phyloP scores from a whole-genome alignment of 345 rosid genomes.

The Lepidium didymum region DNA sequence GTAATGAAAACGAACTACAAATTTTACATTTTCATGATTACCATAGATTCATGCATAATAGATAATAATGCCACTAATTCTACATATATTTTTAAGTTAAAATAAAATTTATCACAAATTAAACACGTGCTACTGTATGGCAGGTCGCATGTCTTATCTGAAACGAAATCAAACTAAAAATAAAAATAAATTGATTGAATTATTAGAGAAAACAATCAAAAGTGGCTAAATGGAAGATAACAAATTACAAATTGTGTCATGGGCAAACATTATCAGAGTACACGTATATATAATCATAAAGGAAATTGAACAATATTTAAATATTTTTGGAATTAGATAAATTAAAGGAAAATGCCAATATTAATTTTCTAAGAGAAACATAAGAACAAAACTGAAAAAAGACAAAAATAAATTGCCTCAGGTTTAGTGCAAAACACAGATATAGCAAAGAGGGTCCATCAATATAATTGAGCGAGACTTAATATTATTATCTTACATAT shows the following conservation, averaged over 20 bases:
- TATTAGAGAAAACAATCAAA: constrained; percentile 26
- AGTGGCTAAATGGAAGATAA: constrained; percentile 26
- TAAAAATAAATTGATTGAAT: not conserved
- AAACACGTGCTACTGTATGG: not conserved
- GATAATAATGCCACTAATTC: not conserved
- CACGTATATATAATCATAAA: not conserved
- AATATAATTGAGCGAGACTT: constrained; percentile 8
- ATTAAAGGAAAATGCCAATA: constrained; percentile 1
- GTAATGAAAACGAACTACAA: not conserved
- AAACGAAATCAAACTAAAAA: not conserved
- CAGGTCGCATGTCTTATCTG: constrained; percentile 9
- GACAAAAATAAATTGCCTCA: constrained; percentile 10
- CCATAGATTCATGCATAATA: not conserved
- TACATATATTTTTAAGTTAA: no score
- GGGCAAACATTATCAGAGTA: constrained; percentile 11
- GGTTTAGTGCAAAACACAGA: constrained; percentile 28
- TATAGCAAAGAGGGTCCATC: constrained; percentile 24
- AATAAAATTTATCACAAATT: no score
- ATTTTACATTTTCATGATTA: not conserved
- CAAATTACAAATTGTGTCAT: constrained; percentile 22
- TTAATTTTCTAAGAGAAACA: constrained; percentile 3
- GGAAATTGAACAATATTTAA: not conserved
- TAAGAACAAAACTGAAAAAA: constrained; percentile 27
- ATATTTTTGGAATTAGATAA: not conserved
- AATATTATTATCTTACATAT: constrained; percentile 10